Percentiles rank a stretch among this genome's conserved stretches.
phyloP scores from a whole-genome alignment of 2,329 filamentous ascomycete species.

The Aschersonia sp. region DNA sequence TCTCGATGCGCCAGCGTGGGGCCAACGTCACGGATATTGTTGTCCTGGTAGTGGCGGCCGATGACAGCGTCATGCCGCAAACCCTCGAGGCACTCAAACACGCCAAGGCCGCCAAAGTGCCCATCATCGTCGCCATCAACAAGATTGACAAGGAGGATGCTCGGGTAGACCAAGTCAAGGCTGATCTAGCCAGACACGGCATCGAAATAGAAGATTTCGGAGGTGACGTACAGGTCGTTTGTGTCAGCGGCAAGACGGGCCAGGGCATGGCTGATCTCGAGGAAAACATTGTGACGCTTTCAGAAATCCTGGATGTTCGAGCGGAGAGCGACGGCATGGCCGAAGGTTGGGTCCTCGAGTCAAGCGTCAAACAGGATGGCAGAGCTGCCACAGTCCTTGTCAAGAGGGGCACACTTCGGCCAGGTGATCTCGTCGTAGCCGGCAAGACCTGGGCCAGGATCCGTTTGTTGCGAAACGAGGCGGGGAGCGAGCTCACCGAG shows the following conservation, averaged over 20 bases:
- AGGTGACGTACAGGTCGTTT: conserved; percentile 83
- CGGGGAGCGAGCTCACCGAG: conserved; percentile 54
- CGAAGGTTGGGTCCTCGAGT: conserved; percentile 91
- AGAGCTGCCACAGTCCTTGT: conserved; percentile 82
- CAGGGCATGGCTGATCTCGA: conserved; percentile 83
- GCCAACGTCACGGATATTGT: conserved; percentile 96
- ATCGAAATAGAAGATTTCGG: conserved; percentile 91
- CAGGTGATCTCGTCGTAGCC: conserved; percentile 73
- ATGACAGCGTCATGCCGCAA: conserved; percentile 95
- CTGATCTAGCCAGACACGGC: conserved; percentile 68
- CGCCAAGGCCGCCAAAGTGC: conserved; percentile 71
- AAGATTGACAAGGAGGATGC: conserved; percentile 86
- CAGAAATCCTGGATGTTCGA: conserved; percentile 81
- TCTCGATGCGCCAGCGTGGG: conserved; percentile 89
- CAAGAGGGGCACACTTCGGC: conserved; percentile 68
- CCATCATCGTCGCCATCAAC: conserved; percentile 95
- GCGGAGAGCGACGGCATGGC: conserved; percentile 62
- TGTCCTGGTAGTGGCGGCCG: conserved; percentile 85
- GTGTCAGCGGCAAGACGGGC: conserved; percentile 86
- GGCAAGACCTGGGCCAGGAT: conserved; percentile 80
- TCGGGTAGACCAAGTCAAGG: conserved; percentile 70
- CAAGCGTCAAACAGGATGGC: conserved; percentile 71
- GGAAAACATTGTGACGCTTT: conserved; percentile 73
- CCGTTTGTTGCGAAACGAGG: conserved; percentile 73
- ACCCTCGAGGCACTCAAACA: conserved; percentile 95